Conservation (phyloP, 1,284 basidiomycete genomes). For the Gomphus sp. region DNA sequence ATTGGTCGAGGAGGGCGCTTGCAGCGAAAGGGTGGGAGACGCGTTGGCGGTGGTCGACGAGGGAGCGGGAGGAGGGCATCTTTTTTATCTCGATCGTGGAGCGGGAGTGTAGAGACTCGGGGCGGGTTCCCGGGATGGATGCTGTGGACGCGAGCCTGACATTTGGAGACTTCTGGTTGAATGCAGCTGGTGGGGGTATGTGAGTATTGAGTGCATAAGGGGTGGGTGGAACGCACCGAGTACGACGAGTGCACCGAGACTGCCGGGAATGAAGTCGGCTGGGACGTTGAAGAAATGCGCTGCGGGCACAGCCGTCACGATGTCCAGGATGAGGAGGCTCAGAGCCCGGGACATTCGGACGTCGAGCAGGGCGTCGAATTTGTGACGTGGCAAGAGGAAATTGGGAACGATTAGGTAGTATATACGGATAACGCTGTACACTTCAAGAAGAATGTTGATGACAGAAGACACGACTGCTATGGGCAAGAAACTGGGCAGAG, state of each 20-base stretch:
- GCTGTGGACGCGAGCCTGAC: conserved; percentile 1
- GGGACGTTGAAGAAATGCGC: conserved; percentile 28
- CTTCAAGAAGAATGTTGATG: conserved; percentile 32
- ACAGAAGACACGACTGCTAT: conserved; percentile 33
- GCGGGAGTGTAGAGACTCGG: conserved; percentile 6
- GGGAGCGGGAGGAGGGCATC: conserved; percentile 5
- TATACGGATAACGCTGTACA: conserved; percentile 32
- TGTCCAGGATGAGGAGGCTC: conserved; percentile 36
- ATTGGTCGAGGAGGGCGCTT: background rate
- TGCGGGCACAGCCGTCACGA: conserved; percentile 34
- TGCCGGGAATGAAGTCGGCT: conserved; percentile 38
- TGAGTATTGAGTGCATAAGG: background rate
- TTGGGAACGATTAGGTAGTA: conserved; percentile 22
- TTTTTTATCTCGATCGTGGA: conserved; percentile 7
- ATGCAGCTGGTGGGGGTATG: conserved; percentile 10
- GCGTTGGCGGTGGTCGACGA: background rate
- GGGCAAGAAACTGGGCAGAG: conserved; percentile 28
- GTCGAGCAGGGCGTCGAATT: conserved; percentile 20
- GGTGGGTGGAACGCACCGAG: conserved; percentile 19
- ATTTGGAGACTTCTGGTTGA: conserved; percentile 12
- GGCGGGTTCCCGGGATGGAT: conserved; percentile 8
- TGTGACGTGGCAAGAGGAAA: conserved; percentile 20
- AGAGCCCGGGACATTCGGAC: conserved; percentile 25
- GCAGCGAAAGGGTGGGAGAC: conserved; percentile 7
- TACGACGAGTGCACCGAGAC: conserved; percentile 38